Evolutionary conservation across 257 asterid species (phyloP), one percentile per base, ranked within the genome.

Genomic region (Nicotiana tomentosiformis): DNA sequence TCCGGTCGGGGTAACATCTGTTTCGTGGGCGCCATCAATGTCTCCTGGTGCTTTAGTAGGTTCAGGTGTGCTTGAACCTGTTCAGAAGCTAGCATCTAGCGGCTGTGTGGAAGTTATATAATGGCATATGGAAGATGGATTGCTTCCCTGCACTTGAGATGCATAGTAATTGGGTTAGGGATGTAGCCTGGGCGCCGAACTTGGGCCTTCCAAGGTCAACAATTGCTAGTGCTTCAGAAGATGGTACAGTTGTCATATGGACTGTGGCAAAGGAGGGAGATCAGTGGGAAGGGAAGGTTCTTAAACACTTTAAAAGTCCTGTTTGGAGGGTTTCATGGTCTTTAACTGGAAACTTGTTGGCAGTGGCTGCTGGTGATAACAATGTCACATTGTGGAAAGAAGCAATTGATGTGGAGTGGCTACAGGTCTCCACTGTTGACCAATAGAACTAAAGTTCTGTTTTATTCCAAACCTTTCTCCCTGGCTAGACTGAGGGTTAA

Each of bases 321-420:
- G 99, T 93, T 79, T 95, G 99, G 99, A 93, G 98, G 90, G 97
- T 95, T 17, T 95, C 99, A 3, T 95, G 99, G 98, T 94, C 98
- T 64, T 84, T 95, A 81, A 95, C 98, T 5, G 97, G 98, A 82
- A 94, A 95, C 82, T 84, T 94, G 82, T 87, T 94, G 88, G 98
- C 99, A 3, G 98, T 94, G 55, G 97, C 99, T 3, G 89, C 97
- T 33, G 98, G 99, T 76, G 97, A 93, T 86, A 93, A 92, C 77
- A 89, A 85, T 62, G 93, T 93, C 43, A 86, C 96, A 0, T 85
- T 95, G 77, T 95, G 97, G 99, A 93, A 94, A 80, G 98, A 95
- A 90, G 98, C 95, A 18, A 98, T 91, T 62, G 99, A 92, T 81
- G 99, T 96, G 78, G 96, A 88, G 90, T 95, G 99, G 99, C 99